Evolutionary conservation across 2,329 filamentous ascomycete species (phyloP), one percentile per base, ranked within the genome.

Genomic region (Ceratocystiopsis brevicomis): DNA sequence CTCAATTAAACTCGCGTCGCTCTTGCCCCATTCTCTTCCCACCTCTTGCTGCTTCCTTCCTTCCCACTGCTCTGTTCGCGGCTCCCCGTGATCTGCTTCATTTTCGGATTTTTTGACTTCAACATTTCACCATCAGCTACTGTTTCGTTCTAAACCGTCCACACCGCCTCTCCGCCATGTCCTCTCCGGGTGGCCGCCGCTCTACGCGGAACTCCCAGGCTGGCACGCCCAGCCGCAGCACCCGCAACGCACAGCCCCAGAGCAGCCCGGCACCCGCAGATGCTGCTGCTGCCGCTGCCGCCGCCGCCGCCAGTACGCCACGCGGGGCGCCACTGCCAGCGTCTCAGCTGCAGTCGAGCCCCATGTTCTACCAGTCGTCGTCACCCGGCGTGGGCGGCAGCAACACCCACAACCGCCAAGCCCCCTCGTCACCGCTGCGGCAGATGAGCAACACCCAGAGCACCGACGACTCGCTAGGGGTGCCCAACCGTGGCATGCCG

Each of bases 331-430:
- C 37, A 44, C 46, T 3, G 47, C 45, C 17, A 2, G 19, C 44
- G 18, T 66, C 67, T 18, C 65, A 69, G 51, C 65, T 78, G 48
- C 73, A 74, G 6, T 90, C 85, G 4, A 93, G 86, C 46, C 87
- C 87, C 37, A 68, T 94, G 50, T 82, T 83, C 60, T 92, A 78
- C 60, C 74, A 71, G 53, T 74, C 66, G 11, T 64, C 67, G 8
- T 25, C 45, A 5, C 41, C 35, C 16, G 17, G 40, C 37, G 41
- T 42, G 35, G 48, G 19, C 16, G 25, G 25, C 25, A 30, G 25
- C 25, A 30, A 30, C 25, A 8, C 10, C 21, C 4, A 21, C 21
- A 21, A 21, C 5, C 25, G 25, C 25, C 6, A 30, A 2, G 25
- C 25, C 5, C 52, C 53, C 25, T 73, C 69, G 9, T 74, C 71